These are phyloP conservation scores for Diaporthe amygdali DNA, from an alignment of 2,329 filamentous ascomycete species.

Conservation along the genomic window DNA sequence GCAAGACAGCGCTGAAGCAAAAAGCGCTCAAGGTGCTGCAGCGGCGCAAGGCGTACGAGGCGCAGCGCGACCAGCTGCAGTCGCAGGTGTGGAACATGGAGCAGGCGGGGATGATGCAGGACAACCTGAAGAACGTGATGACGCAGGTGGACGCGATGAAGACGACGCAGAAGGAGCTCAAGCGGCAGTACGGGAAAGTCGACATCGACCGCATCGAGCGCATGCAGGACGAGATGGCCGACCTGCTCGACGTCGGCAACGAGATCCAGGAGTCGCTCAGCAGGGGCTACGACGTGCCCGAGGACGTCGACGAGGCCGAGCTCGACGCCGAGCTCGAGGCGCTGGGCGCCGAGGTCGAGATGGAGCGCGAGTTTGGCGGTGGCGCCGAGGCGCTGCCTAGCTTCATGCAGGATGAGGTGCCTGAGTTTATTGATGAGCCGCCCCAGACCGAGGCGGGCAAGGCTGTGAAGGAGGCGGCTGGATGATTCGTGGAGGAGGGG, in stretches of 20 bases:
- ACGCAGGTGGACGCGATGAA: constrained; percentile 98
- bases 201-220: constrained; percentile 97
- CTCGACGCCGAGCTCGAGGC: constrained; percentile 96
- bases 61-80: constrained; percentile 91
- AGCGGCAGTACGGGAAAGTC: constrained; percentile 95
- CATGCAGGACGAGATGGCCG: constrained; percentile 98
- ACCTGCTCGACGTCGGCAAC: constrained; percentile 95
- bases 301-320: constrained; percentile 96
- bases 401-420: constrained; percentile 89
- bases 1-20: constrained; percentile 89
- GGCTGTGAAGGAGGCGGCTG: constrained; percentile 77
- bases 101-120: constrained; percentile 97
- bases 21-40: constrained; percentile 95
- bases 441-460: constrained; percentile 70
- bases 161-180: constrained; percentile 90
- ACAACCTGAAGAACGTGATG: constrained; percentile 98
- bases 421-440: constrained; percentile 91
- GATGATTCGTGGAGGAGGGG: constrained; percentile 38
- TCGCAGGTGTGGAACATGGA: constrained; percentile 99
- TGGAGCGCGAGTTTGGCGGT: constrained; percentile 71
- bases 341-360: constrained; percentile 89
- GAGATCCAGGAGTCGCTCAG: constrained; percentile 97
- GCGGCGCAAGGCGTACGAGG: constrained; percentile 92
- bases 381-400: constrained; percentile 69
- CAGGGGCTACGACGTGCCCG: constrained; percentile 90